Base-by-base conservation (phyloP, 2,329 filamentous ascomycete genomes). In the Fusarium sp. region DNA sequence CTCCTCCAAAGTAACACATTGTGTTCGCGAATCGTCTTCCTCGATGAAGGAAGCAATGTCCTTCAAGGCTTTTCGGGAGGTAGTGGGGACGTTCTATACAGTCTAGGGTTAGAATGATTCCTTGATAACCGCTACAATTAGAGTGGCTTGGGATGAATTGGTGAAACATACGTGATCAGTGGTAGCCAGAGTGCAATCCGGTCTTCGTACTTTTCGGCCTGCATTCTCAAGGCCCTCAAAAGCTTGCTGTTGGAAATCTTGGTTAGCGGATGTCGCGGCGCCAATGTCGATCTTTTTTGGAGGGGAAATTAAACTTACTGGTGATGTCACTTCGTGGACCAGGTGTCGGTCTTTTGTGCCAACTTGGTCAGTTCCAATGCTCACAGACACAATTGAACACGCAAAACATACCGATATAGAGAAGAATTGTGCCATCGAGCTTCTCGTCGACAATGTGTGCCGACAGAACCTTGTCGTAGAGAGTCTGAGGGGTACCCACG, bases 391-490 rank as follows among this genome's bases (percentile, higher is more conserved):
- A 31, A 22, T 34, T 19, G 3, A 22, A 46, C 17, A 19, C 17
- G 33, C 8, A 38, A 44, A 28, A 80, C 89, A 73, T 85, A 94
- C 94, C 94, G 78, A 98, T 98, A 80, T 98, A 98, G 62, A 98
- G 87, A 70, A 97, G 84, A 75, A 97, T 86, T 61, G 94, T 98
- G 82, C 95, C 95, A 82, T 98, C 95, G 57, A 94, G 89, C 87
- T 94, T 93, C 88, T 97, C 92, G 77, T 98, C 93, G 78, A 99
- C 94, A 76, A 98, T 91, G 81, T 99, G 96, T 84, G 91, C 91
- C 76, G 93, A 89, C 76, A 98, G 92, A 82, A 98, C 94, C 90
- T 98, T 98, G 87, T 98, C 95, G 84, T 98, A 98, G 78, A 98
- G 87, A 75, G 94, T 97, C 82, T 91, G 91, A 57, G 93, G 93